Base-by-base conservation (phyloP, 495 filamentous ascomycete genomes). In the Xylaria telfairii region DNA sequence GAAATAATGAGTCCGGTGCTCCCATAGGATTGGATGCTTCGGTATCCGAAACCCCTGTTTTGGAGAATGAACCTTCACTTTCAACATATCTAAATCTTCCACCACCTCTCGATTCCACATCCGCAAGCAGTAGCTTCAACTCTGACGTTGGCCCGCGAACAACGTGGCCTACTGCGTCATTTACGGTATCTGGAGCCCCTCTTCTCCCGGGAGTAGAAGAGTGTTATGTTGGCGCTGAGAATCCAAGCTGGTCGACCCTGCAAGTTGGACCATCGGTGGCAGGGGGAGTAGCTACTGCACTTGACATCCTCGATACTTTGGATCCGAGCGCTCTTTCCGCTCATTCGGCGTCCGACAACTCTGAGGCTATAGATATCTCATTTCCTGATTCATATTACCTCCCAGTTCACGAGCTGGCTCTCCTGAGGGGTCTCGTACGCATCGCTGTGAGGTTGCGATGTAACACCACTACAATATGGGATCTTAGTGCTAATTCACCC, bases 321-420 rank as follows among this genome's bases (percentile, higher is more conserved):
- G 41, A 68, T n/a, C 53, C 54, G 28, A 47, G 9, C 41, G 1
- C 24, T 24, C 26, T 60, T 47, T 8, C 44, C 39, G 60, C 8
- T 30, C 60, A 56, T 15, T 56, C 64, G 42, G 13, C 15, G 1
- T 68, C 53, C 12, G 1, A 34, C 26, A 34, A 46, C 26, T 59
- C 37, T n/a, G 41, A 68, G 24, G 47, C 15, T 44, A 59, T 54
- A 24, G 19, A 47, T 21, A 4, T 39, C 13, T 57, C 60, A 24
- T 75, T 73, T 56, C 69, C 71, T 13, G 78, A 80, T 72, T 74
- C 71, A n/a, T 80, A 79, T 49, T 74, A 76, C 26, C 71, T 80
- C 32, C 74, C 76, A 2, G 67, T 79, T n/a, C 73, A 68, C 32
- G 75, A 76, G 26, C 67, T 80, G 9, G 74, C 68, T 0, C 69